A percentile compares a stretch with the other conserved stretches of the same genome.
phyloP scores from a whole-genome alignment of 768 basidiomycete genomes.

The Boletus reticuloceps region DNA sequence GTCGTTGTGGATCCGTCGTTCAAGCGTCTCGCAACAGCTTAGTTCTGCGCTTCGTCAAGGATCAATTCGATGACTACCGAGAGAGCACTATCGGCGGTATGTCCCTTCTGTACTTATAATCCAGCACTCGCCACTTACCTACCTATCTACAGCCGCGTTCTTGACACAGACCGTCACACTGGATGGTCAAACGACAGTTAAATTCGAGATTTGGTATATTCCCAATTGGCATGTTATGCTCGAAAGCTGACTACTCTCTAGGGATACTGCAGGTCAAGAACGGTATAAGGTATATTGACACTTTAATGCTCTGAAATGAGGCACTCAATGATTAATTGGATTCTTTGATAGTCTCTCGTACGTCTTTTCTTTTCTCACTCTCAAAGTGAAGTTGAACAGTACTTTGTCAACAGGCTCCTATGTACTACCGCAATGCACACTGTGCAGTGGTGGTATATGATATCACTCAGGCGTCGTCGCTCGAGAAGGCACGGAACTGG shows the following conservation, averaged over 20 bases:
- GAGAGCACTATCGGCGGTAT: conserved; percentile 91
- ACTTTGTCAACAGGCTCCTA: conserved; percentile 61
- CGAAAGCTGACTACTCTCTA: conserved; percentile 26
- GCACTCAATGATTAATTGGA: neutral
- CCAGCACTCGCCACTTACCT: conserved; percentile 12
- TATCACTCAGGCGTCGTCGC: conserved; percentile 87
- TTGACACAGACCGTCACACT: conserved; percentile 95
- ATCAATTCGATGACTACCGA: conserved; percentile 93
- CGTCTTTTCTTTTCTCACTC: conserved; percentile 19
- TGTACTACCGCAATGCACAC: conserved; percentile 96
- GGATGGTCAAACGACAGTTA: conserved; percentile 86
- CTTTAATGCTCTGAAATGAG: neutral
- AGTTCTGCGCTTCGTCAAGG: conserved; percentile 94
- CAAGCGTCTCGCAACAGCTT: conserved; percentile 49
- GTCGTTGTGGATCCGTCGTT: conserved; percentile 24
- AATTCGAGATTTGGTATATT: conserved; percentile 95
- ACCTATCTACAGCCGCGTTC: conserved; percentile 73
- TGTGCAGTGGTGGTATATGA: conserved; percentile 96
- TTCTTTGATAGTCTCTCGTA: conserved; percentile 42
- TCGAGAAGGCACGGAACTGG: conserved; percentile 96
- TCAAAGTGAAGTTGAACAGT: neutral
- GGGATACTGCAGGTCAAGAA: conserved; percentile 97
- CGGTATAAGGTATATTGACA: conserved; percentile 72
- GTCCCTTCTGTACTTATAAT: neutral
- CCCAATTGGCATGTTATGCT: neutral